Evolutionary conservation across 495 filamentous ascomycete species (phyloP), one percentile per base, ranked within the genome.

Genomic region (Podospora anserina): DNA sequence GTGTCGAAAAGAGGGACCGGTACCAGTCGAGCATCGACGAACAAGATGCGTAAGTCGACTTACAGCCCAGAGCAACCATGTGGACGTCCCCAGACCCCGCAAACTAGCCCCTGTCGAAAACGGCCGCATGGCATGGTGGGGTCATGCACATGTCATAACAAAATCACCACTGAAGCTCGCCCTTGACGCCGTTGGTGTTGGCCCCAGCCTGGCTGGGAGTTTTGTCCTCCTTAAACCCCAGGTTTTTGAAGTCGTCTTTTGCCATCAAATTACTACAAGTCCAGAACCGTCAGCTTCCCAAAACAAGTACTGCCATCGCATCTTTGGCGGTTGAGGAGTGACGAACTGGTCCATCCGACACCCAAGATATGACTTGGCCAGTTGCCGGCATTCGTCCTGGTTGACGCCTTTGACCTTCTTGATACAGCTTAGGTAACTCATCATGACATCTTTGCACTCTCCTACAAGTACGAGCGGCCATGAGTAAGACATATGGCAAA

Each of bases 301-400:
- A 13, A 18, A 18, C 7, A 49, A 39, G 39, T 49, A 16, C 5
- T 6, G 0, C 39, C 39, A 49, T 49, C 9, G 39, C 39, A 16
- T 49, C 39, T 49, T 49, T 49, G 39, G 39, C 39, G 9, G 39
- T 49, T 49, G 39, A 49, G 39, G 39, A 13, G 9, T 27, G 23
- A 66, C 67, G 13, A 81, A 97, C 93, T 89, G 86, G 67, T 99
- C 95, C 95, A 99, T 99, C 55, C 95, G 88, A 78, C 95, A 99
- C 55, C 86, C 78, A 64, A 99, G 80, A 78, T 99, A 99, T 16
- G 86, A 85, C 79, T 97, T 97, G 27, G 93, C 92, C 66, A 97
- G 78, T 73, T 86, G 80, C 56, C 95, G 89, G 74, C 95, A 98
- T 68, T 92, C 89, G 63, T 90, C 83, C 67, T 94, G 90, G 71